These are phyloP conservation scores for Penicillium brevicompactum DNA, from an alignment of 2,329 filamentous ascomycete genomes.

Conservation along the genomic window DNA sequence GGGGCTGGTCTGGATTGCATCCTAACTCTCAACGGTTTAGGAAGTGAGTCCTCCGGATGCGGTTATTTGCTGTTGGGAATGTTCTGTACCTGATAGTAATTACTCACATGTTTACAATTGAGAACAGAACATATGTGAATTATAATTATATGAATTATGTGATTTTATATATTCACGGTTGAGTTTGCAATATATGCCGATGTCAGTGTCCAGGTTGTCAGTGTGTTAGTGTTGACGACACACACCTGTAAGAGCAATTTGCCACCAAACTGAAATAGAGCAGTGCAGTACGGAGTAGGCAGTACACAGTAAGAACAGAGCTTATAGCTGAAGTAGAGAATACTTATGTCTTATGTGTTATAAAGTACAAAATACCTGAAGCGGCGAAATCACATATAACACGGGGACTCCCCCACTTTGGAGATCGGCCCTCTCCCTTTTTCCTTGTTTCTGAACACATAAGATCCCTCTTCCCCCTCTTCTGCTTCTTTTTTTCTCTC, in stretches of 20 bases:
- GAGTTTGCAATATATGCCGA: not conserved
- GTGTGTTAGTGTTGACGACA: not conserved
- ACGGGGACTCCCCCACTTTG: not conserved
- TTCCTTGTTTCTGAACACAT: conserved; percentile 1
- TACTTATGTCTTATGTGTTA: no score
- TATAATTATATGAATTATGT: no score
- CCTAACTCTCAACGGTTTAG: not conserved
- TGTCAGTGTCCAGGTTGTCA: no score
- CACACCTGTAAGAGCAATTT: not conserved
- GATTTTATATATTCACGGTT: not conserved
- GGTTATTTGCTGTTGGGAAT: not conserved
- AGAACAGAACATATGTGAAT: no score
- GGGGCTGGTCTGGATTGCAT: not conserved
- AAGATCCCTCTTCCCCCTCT: conserved; percentile 10
- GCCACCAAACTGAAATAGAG: not conserved
- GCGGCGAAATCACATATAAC: not conserved
- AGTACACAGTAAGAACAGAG: not conserved
- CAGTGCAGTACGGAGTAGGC: not conserved
- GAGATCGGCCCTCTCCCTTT: not conserved
- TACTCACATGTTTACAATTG: no score
- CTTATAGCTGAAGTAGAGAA: no score
- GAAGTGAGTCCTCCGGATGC: not conserved
- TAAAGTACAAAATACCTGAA: not conserved
- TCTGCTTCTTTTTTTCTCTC: not conserved
- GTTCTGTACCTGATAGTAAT: not conserved